These are phyloP conservation scores for Pseudofabraea citricarpa DNA, from an alignment of 2,329 filamentous ascomycete species.

Conservation along the genomic window DNA sequence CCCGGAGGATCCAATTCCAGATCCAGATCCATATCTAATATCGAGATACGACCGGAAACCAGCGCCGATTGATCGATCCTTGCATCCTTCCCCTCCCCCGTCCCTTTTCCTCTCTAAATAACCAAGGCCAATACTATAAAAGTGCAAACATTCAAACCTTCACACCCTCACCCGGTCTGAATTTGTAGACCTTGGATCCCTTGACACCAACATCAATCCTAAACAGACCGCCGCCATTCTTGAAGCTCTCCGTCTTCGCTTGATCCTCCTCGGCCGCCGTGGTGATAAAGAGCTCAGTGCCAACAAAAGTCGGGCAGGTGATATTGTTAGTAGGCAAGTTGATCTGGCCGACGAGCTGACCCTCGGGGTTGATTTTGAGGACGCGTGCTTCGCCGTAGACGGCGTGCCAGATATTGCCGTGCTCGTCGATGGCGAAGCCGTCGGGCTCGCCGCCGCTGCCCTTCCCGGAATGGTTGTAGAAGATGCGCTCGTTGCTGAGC, in stretches of 20 bases:
- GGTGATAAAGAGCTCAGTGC: conserved; percentile 72
- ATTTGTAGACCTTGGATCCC: conserved; percentile 60
- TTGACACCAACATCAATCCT: conserved; percentile 69
- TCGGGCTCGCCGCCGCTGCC: conserved; percentile 62
- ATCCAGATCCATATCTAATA: no score
- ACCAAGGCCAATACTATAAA: no score
- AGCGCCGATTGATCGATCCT: no score
- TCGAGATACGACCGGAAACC: no score
- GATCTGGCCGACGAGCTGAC: conserved; percentile 70
- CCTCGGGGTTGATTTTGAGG: conserved; percentile 62
- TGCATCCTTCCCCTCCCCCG: no score
- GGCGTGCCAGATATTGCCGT: conserved; percentile 86
- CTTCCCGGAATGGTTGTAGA: conserved; percentile 55
- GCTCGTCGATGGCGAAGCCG: conserved; percentile 76
- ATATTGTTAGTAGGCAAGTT: conserved; percentile 72
- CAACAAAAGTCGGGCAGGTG: conserved; percentile 78
- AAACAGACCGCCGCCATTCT: conserved; percentile 68
- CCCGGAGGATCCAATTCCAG: no score
- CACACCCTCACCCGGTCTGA: conserved; percentile 37
- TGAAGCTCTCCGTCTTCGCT: conserved; percentile 54
- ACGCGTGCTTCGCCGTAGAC: conserved; percentile 77
- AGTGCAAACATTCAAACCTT: no score
- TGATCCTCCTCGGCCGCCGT: conserved; percentile 65
- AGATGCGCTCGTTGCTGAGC: conserved; percentile 65
- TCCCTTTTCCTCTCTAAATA: no score